Evolutionary conservation across 73 alveolate genomes (phyloP).

Genomic region (Paramecium octaurelia): DNA sequence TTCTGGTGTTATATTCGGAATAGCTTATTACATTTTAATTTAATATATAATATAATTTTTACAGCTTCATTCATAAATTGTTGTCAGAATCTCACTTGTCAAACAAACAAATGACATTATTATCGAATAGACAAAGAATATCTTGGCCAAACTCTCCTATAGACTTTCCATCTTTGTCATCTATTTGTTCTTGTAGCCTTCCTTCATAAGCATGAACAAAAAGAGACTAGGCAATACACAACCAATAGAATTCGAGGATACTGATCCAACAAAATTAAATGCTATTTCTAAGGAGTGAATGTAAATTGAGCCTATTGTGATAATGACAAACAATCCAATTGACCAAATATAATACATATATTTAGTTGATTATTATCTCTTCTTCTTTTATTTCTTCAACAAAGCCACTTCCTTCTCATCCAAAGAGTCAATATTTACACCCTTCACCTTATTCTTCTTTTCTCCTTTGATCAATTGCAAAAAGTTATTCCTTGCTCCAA

Average conservation of each 20-base stretch:
- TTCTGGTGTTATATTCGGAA: neutral
- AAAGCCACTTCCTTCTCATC: neutral
- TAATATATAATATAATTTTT: neutral
- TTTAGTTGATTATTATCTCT: neutral
- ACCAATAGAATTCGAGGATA: slow-evolving; percentile 37
- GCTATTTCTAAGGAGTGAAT: slow-evolving; percentile 23
- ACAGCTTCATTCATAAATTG: neutral
- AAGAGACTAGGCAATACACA: slow-evolving; percentile 28
- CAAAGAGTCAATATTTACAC: neutral
- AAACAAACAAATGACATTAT: slow-evolving; percentile 18
- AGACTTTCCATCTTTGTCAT: neutral
- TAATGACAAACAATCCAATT: neutral
- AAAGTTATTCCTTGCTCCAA: slow-evolving; percentile 44
- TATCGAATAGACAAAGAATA: slow-evolving; percentile 9
- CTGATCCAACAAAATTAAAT: slow-evolving; percentile 20
- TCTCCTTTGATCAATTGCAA: neutral
- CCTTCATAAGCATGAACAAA: neutral
- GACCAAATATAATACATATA: slow-evolving; percentile 39
- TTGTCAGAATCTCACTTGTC: slow-evolving; percentile 10
- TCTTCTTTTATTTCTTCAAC: neutral
- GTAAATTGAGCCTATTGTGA: neutral
- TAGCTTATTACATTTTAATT: neutral
- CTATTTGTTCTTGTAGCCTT: neutral
- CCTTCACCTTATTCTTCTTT: neutral
- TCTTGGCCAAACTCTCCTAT: neutral